Conservation (phyloP, 352 stramenopile genomes). For the Vaucheria bursata region DNA sequence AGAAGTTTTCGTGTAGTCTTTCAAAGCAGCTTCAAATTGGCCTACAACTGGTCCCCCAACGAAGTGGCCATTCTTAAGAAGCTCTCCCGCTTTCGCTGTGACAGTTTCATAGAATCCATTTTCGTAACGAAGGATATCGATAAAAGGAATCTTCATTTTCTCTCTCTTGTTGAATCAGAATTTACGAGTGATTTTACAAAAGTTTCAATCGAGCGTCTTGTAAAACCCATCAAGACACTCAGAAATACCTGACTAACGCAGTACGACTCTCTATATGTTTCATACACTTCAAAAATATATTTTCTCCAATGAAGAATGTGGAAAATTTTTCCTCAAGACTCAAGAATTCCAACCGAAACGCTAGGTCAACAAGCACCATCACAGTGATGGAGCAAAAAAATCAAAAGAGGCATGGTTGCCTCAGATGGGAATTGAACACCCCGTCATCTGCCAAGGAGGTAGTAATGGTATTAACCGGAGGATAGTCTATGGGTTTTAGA, state of each 20-base stretch:
- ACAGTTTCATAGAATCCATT: constrained; percentile 1
- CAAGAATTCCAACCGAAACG: not conserved
- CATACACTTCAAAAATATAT: no score
- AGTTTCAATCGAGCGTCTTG: no score
- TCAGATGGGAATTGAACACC: not conserved
- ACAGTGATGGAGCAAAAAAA: not conserved
- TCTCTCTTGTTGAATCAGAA: not conserved
- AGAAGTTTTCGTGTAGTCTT: not conserved
- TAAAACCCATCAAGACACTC: no score
- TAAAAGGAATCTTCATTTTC: not conserved
- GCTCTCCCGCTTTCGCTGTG: not conserved
- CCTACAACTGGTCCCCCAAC: not conserved
- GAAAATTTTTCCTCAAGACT: not conserved
- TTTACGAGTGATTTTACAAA: no score
- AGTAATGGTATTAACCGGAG: not conserved
- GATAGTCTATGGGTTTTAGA: constrained; percentile 5
- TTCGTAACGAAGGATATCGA: not conserved
- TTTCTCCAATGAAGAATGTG: not conserved
- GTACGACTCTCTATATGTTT: no score
- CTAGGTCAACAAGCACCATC: not conserved
- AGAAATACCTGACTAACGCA: no score
- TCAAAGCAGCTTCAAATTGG: not conserved
- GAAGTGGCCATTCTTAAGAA: not conserved
- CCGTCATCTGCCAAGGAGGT: not conserved
- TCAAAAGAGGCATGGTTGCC: not conserved